These are phyloP conservation scores for Adenanthera pavonina DNA, from an alignment of 306 rosid species.

Conservation along the genomic window DNA sequence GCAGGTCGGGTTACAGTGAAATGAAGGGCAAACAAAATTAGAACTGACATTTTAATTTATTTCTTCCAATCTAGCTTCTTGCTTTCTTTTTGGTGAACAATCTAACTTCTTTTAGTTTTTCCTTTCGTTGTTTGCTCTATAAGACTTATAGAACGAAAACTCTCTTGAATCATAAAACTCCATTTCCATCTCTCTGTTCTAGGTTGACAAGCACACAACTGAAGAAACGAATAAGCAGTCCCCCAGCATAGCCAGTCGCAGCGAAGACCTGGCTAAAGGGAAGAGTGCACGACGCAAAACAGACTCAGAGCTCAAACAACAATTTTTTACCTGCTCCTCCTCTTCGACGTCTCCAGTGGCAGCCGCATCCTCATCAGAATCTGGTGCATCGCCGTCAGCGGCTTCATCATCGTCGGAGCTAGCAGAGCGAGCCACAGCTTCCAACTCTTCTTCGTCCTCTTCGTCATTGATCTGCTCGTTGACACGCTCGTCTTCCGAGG, in stretches of 20 bases:
- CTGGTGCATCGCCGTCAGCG: slow-evolving; percentile 41
- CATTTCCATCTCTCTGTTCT: background rate
- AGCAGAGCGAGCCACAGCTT: slow-evolving; percentile 89
- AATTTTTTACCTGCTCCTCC: slow-evolving; percentile 56
- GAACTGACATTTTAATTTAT: background rate
- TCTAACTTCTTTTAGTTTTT: too few species aligned
- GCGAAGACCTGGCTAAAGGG: background rate
- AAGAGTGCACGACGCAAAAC: background rate
- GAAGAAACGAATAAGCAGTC: background rate
- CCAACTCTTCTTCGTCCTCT: slow-evolving; percentile 89
- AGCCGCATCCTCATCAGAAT: background rate
- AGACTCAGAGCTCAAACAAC: background rate
- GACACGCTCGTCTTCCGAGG: slow-evolving; percentile 62
- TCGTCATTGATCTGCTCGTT: slow-evolving; percentile 75
- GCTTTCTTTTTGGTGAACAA: too few species aligned
- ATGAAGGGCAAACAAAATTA: background rate
- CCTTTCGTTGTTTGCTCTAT: background rate
- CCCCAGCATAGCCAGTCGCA: slow-evolving; percentile 39
- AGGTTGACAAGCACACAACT: background rate
- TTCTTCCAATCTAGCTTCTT: background rate
- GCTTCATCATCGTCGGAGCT: slow-evolving; percentile 68
- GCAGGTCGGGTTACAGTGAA: background rate
- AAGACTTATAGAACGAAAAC: background rate
- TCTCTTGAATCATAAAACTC: background rate
- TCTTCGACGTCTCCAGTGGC: slow-evolving; percentile 52